A percentile compares a stretch with the other conserved stretches of the same genome.
Evolutionary conservation across 805 yeast genomes (phyloP).

Genomic region (Teunomyces aglyptinius): DNA sequence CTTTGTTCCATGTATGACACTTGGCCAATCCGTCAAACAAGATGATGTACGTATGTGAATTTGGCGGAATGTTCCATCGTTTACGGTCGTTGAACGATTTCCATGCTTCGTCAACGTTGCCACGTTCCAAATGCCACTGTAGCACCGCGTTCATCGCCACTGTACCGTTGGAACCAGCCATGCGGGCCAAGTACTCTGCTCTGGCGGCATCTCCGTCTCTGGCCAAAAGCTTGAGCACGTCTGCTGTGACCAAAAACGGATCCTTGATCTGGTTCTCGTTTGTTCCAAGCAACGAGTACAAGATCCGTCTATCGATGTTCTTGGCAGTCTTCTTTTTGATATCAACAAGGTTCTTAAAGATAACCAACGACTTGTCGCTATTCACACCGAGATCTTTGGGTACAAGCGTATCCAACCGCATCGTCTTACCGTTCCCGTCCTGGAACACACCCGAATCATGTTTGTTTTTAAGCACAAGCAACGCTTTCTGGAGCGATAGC

Average conservation of each 20-base stretch:
- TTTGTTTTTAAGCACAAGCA: constrained; percentile 21
- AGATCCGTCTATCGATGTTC: constrained; percentile 43
- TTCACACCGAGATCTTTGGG: constrained; percentile 23
- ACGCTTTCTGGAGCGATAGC: constrained; percentile 18
- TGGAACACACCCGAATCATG: constrained; percentile 15
- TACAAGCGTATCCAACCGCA: constrained; percentile 22
- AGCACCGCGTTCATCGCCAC: constrained; percentile 66
- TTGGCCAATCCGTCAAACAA: constrained; percentile 37
- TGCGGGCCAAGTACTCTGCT: constrained; percentile 50
- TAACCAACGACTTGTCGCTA: constrained; percentile 17
- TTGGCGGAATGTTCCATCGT: constrained; percentile 57
- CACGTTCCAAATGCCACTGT: constrained; percentile 44
- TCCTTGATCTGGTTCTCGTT: constrained; percentile 57
- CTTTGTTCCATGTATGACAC: constrained; percentile 32
- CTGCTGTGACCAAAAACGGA: constrained; percentile 53
- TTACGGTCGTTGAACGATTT: constrained; percentile 53
- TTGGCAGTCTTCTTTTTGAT: constrained; percentile 21
- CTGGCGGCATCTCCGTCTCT: constrained; percentile 47
- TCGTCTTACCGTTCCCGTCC: constrained; percentile 20
- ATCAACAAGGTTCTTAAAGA: constrained; percentile 30
- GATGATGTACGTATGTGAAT: constrained; percentile 42
- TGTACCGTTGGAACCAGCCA: constrained; percentile 34
- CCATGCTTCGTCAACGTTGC: constrained; percentile 48
- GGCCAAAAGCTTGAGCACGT: constrained; percentile 50
- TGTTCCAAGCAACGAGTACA: constrained; percentile 50